These are phyloP conservation scores for Alisma plantagoaquatica DNA, from an alignment of 106 monocot genomes.

Conservation along the genomic window DNA sequence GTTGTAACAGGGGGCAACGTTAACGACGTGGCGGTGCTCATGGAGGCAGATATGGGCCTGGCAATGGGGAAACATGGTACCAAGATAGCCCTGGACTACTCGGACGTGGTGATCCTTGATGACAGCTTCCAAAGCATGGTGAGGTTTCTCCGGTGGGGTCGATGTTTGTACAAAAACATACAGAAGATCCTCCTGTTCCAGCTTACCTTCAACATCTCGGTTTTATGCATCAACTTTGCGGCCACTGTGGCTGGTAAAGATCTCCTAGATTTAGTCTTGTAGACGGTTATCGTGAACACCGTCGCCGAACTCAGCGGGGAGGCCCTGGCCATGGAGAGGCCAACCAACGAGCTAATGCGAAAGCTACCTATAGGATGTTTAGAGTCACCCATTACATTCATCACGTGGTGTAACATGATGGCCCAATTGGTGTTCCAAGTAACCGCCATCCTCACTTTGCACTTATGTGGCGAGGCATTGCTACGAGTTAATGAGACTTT, in stretches of 20 bases:
- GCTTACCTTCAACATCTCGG: slow-evolving; percentile 33
- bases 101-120: slow-evolving; percentile 39
- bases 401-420: slow-evolving; percentile 44
- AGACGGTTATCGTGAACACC: slow-evolving; percentile 43
- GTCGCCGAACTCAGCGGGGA: slow-evolving; percentile 49
- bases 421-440: slow-evolving; percentile 32
- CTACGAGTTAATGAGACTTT: slow-evolving; percentile 16
- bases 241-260: slow-evolving; percentile 21
- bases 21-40: slow-evolving; percentile 21
- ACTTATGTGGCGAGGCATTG: slow-evolving; percentile 18
- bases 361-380: slow-evolving; percentile 30
- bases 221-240: slow-evolving; percentile 26
- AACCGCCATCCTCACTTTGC: slow-evolving; percentile 22
- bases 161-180: slow-evolving; percentile 42
- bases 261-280: slow-evolving; percentile 34
- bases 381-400: slow-evolving; percentile 27
- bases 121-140: slow-evolving; percentile 37
- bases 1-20: neutral
- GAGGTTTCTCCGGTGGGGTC: slow-evolving; percentile 27
- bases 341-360: slow-evolving; percentile 30
- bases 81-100: slow-evolving; percentile 42
- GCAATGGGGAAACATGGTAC: slow-evolving; percentile 46
- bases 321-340: slow-evolving; percentile 39
- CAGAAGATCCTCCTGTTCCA: slow-evolving; percentile 47
- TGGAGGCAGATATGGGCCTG: slow-evolving; percentile 40